Base-by-base conservation (phyloP, 2,329 filamentous ascomycete genomes). In the Magnaporthales sp. region DNA sequence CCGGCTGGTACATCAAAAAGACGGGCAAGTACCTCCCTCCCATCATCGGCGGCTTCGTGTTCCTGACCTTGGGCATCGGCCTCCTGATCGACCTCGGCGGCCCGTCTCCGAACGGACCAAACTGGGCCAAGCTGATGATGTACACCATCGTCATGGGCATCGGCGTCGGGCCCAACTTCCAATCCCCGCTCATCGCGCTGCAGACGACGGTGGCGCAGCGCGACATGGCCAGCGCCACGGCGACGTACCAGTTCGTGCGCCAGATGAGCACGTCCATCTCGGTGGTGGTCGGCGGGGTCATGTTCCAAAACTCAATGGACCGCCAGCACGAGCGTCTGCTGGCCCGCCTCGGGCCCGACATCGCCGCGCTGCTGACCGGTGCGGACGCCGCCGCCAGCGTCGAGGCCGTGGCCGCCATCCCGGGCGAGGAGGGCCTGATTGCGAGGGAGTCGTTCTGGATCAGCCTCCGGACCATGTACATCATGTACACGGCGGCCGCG, bases 141-240 rank as follows among this genome's bases (percentile, higher is more conserved):
- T 88, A 80, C 71, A 84, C 88, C 73, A 74, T 87, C 61, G 76
- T 88, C 38, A 78, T 77, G 5, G 86, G 85, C 24, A 72, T 84
- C 3, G 86, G 86, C 24, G 78, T 84, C 4, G 86, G 86, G 0
- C 80, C 84, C 60, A 84, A 86, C 70, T 86, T 88, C 74, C 84
- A 88, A 72, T 77, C 84, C 0, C 87, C 86, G 0, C 78, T 90
- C 27, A 83, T 90, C 51, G 84, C 86, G 0, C 80, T 91, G 5
- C 89, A 92, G 71, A 82, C 85, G 3, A 83, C 83, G 13, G 85
- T 91, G 54, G 78, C 81, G 19, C 83, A 82, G 7, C 76, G 80
- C 11, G 87, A 91, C 67, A 85, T 89, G 65, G 87, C 86, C 2
- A 83, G 85, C 1, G 87, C 86, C 15, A 89, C 87, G 0, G 83